These are phyloP conservation scores for Phialophora chinensis DNA, from an alignment of 2,329 filamentous ascomycete species.

Conservation along the genomic window DNA sequence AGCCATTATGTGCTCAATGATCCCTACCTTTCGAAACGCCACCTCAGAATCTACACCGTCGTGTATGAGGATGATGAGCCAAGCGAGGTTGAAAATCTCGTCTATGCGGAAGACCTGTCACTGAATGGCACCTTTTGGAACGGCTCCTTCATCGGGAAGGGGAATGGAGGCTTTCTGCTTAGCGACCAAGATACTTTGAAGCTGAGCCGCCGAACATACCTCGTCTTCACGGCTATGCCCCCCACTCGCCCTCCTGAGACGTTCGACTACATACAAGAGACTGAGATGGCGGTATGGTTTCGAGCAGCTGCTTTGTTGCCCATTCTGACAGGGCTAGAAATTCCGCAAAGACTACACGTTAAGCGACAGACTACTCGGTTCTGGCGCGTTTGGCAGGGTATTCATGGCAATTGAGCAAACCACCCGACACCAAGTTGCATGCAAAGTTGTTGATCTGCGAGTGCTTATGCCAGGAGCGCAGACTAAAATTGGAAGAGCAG, in stretches of 20 bases:
- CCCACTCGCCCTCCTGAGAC: slow-evolving; percentile 10
- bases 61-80: slow-evolving; percentile 49
- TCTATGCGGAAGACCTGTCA: slow-evolving; percentile 54
- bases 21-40: slow-evolving; percentile 48
- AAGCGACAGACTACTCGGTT: slow-evolving; percentile 50
- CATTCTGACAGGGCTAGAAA: slow-evolving; percentile 39
- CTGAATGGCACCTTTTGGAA: slow-evolving; percentile 52
- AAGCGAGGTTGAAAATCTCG: slow-evolving; percentile 47
- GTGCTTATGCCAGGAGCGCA: slow-evolving; percentile 35
- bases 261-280: slow-evolving; percentile 43
- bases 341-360: slow-evolving; percentile 47
- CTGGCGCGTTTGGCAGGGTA: slow-evolving; percentile 52
- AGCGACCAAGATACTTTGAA: slow-evolving; percentile 48
- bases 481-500: slow-evolving; percentile 20
- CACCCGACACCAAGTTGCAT: slow-evolving; percentile 49
- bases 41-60: slow-evolving; percentile 53
- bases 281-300: slow-evolving; percentile 46
- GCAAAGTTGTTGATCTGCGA: slow-evolving; percentile 52
- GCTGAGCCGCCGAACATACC: slow-evolving; percentile 39
- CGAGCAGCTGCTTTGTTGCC: background rate
- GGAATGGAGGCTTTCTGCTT: slow-evolving; percentile 46
- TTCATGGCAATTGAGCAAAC: slow-evolving; percentile 49
- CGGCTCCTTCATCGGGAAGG: slow-evolving; percentile 44
- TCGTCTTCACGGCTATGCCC: slow-evolving; percentile 37
- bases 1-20: slow-evolving; percentile 48